Conservation (phyloP, 2,329 filamentous ascomycete genomes). For the Fusarium armeniacum region DNA sequence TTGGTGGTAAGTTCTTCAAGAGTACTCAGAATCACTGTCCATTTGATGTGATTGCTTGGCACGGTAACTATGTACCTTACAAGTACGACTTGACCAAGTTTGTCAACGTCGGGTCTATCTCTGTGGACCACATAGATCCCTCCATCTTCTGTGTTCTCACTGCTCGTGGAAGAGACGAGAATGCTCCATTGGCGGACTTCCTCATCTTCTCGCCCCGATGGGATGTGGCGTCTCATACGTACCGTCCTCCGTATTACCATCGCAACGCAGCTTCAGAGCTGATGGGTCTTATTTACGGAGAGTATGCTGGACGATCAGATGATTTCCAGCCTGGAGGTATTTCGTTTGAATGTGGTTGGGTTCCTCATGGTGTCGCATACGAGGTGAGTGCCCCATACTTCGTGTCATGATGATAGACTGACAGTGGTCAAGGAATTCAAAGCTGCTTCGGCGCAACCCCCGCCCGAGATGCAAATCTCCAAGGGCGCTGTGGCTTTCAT, state of each 20-base stretch:
- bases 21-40: constrained; percentile 74
- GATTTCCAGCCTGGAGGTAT: constrained; percentile 41
- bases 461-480: constrained; percentile 42
- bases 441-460: constrained; percentile 40
- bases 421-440: constrained; percentile 36
- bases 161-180: constrained; percentile 66
- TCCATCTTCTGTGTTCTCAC: constrained; percentile 76
- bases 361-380: constrained; percentile 42
- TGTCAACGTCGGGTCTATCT: constrained; percentile 64
- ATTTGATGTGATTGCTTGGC: constrained; percentile 80
- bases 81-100: constrained; percentile 70
- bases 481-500: constrained; percentile 47
- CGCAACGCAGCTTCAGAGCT: constrained; percentile 70
- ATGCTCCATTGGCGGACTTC: constrained; percentile 72
- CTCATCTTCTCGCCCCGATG: constrained; percentile 77
- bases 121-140: constrained; percentile 73
- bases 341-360: constrained; percentile 37
- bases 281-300: constrained; percentile 65
- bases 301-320: constrained; percentile 49
- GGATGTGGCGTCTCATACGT: constrained; percentile 73
- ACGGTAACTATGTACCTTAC: constrained; percentile 75
- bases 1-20: constrained; percentile 71
- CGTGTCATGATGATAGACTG: neutral
- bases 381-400: constrained; percentile 2
- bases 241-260: constrained; percentile 76